phyloP scores from a whole-genome alignment of 108 stramenopile species.

The Skeletonema costatum region DNA sequence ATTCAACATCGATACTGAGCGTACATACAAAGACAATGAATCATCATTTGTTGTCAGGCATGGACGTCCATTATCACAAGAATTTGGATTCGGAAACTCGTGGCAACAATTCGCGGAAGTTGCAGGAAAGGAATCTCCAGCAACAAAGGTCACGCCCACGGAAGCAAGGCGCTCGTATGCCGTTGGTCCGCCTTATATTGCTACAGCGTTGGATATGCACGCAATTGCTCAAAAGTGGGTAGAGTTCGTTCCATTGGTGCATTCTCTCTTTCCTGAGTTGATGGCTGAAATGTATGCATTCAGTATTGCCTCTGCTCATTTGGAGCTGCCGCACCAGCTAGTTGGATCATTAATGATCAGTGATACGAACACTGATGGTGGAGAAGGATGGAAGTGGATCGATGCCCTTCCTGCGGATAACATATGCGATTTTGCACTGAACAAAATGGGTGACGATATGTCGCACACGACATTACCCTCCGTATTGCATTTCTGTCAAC shows the following conservation, averaged over 20 bases:
- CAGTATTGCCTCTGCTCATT: constrained; percentile 71
- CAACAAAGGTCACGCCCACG: not conserved
- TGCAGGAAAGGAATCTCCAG: constrained; percentile 1
- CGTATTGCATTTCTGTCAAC: constrained; percentile 70
- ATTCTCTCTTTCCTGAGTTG: constrained; percentile 26
- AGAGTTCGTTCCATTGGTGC: constrained; percentile 23
- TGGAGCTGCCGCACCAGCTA: constrained; percentile 54
- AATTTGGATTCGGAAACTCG: constrained; percentile 77
- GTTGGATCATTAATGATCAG: constrained; percentile 61
- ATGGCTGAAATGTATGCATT: constrained; percentile 87
- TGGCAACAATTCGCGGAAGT: constrained; percentile 63
- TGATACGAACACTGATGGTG: constrained; percentile 8
- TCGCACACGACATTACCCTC: constrained; percentile 29
- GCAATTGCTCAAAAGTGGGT: constrained; percentile 32
- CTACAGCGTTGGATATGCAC: constrained; percentile 44
- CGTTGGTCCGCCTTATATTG: constrained; percentile 28
- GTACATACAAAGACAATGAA: not conserved
- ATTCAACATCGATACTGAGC: not conserved
- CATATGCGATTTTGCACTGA: constrained; percentile 9
- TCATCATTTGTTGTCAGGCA: constrained; percentile 47
- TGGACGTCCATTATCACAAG: constrained; percentile 81
- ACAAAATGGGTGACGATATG: not conserved
- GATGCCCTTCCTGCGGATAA: constrained; percentile 3
- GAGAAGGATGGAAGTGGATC: constrained; percentile 22
- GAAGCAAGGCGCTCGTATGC: constrained; percentile 1